Conservation (phyloP, 257 asterid species). For the Nicotiana otophora region DNA sequence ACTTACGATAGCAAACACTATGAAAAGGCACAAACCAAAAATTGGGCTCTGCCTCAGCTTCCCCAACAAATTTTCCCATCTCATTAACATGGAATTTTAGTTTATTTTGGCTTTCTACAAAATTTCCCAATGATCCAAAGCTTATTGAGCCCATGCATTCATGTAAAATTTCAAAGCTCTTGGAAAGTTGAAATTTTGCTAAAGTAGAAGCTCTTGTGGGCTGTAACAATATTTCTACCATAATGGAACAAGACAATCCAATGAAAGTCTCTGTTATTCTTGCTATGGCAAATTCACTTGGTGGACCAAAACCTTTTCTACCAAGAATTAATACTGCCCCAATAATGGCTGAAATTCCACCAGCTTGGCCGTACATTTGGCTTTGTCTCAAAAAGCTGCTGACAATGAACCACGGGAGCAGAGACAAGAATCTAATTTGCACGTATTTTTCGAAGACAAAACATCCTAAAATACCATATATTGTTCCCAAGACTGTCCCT, state of each 20-base stretch:
- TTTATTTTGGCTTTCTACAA: slow-evolving; percentile 30
- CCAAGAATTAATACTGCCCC: slow-evolving; percentile 74
- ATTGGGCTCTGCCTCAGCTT: slow-evolving; percentile 82
- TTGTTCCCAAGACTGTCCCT: slow-evolving; percentile 79
- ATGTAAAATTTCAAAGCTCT: slow-evolving; percentile 28
- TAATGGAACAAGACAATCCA: slow-evolving; percentile 67
- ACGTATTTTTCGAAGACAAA: slow-evolving; percentile 57
- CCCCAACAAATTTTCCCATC: slow-evolving; percentile 52
- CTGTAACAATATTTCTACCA: slow-evolving; percentile 64
- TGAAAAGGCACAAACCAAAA: slow-evolving; percentile 84
- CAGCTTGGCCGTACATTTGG: slow-evolving; percentile 85
- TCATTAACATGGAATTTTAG: slow-evolving; percentile 33
- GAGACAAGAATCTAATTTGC: slow-evolving; percentile 55
- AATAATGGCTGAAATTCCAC: slow-evolving; percentile 72
- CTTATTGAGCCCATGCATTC: slow-evolving; percentile 30
- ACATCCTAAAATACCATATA: slow-evolving; percentile 76
- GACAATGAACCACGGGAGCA: slow-evolving; percentile 83
- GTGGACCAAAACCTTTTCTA: slow-evolving; percentile 57
- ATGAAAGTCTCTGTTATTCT: slow-evolving; percentile 77
- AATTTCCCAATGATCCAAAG: slow-evolving; percentile 17
- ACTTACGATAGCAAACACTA: slow-evolving; percentile 41
- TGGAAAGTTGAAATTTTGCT: slow-evolving; percentile 55
- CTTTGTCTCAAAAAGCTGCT: slow-evolving; percentile 56
- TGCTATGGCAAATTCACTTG: slow-evolving; percentile 74
- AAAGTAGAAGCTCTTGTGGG: slow-evolving; percentile 75